phyloP scores from a whole-genome alignment of 2,329 filamentous ascomycete genomes.

The Fusarium circinatum region DNA sequence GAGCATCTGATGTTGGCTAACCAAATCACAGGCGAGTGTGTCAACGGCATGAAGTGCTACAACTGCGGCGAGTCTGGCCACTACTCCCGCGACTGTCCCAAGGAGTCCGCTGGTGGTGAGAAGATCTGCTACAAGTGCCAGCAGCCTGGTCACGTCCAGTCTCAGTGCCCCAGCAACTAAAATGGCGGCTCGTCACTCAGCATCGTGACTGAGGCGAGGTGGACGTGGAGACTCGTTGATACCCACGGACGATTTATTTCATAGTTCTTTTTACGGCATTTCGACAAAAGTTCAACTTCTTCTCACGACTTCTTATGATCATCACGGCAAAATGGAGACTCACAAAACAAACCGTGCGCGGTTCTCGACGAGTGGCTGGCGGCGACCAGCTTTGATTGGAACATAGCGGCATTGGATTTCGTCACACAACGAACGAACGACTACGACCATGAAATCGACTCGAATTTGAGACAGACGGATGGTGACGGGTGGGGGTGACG shows the following conservation, averaged over 20 bases:
- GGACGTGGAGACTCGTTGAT: constrained; percentile 56
- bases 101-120: constrained; percentile 86
- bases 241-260: constrained; percentile 52
- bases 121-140: constrained; percentile 99
- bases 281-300: constrained; percentile 46
- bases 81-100: constrained; percentile 94
- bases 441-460: constrained; percentile 41
- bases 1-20: constrained; percentile 26
- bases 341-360: constrained; percentile 44
- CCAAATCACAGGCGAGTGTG: constrained; percentile 77
- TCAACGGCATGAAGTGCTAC: constrained; percentile 99
- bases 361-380: constrained; percentile 39
- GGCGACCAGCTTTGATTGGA: constrained; percentile 43
- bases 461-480: constrained; percentile 42
- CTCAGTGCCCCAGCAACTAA: constrained; percentile 87
- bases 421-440: constrained; percentile 40
- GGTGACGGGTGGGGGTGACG: constrained; percentile 44
- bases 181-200: constrained; percentile 42
- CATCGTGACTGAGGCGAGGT: constrained; percentile 42
- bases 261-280: constrained; percentile 44
- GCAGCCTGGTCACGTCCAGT: constrained; percentile 88
- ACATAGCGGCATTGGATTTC: constrained; percentile 48
- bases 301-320: constrained; percentile 47
- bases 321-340: constrained; percentile 45
- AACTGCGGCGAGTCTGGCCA: constrained; percentile 96